Evolutionary conservation across 2,329 filamentous ascomycete genomes (phyloP), one percentile per base, ranked within the genome.

Genomic region (Aureobasidium melanogenum): DNA sequence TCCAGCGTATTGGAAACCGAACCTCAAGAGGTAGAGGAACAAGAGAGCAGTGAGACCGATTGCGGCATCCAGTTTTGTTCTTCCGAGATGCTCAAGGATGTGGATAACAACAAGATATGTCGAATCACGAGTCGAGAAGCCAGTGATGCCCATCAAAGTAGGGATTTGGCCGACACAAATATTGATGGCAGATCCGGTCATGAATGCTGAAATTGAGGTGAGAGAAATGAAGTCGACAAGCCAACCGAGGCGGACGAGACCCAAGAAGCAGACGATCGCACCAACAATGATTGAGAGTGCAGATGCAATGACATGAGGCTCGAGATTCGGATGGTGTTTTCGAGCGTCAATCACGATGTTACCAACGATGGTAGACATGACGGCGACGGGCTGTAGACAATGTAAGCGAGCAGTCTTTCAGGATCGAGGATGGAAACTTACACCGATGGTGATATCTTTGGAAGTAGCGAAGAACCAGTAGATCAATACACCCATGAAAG

Each of bases 401-500:
- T 30, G 34, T 62, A 19, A 56, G 58, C 39, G 58, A 19, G 46
- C n/a, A 5, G 6, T 32, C 3, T 41, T 36, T 44, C 8, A 24
- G 19, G 17, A 14, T 19, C 4, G 26, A 28, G 32, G 17, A 19
- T 32, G 15, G 6, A 39, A 1, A 82, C 86, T 76, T 80, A 89
- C 88, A 17, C 93, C 93, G 61, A 97, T 97, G 10, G 93, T 97
- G 70, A 99, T 97, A 74, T 99, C 93, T 72, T 97, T 99, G 15
- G 93, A 97, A 0, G 94, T 99, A 36, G 92, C 94, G 70, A 97
- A 97, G 71, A 97, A 88, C 93, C 93, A 97, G 76, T 99, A 99
- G 64, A 96, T 81, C 64, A 96, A 74, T 17, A 96, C 92, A 55
- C 93, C 94, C 82, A 97, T 94, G 71, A 99, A 97, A 0, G 93